phyloP scores from a whole-genome alignment of 352 stramenopile genomes.

The Phytopythium helicoides region DNA sequence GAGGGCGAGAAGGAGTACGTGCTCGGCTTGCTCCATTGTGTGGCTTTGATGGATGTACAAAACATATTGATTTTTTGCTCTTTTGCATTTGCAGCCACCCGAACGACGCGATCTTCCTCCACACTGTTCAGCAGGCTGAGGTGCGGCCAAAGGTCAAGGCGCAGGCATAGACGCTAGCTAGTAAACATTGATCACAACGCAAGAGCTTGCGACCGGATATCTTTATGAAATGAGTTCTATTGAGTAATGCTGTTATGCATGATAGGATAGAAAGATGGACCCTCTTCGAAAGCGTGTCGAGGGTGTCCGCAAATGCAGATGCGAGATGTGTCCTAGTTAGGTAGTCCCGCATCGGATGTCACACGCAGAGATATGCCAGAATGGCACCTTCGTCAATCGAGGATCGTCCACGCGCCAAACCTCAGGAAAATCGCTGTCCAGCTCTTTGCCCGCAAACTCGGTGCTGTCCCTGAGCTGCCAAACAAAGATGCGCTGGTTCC shows the following conservation, averaged over 20 bases:
- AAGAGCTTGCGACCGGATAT: neutral
- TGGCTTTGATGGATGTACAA: neutral
- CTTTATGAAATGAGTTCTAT: conserved; percentile 11
- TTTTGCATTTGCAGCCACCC: conserved; percentile 65
- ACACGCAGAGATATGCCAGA: conserved; percentile 10
- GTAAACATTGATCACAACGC: too few relatives aligned
- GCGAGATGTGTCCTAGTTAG: too few relatives aligned
- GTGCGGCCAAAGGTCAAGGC: conserved; percentile 78
- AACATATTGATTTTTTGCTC: conserved; percentile 1
- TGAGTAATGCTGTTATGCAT: too few relatives aligned
- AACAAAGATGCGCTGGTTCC: conserved; percentile 12
- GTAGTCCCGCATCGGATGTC: conserved; percentile 5
- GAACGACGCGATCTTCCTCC: conserved; percentile 93
- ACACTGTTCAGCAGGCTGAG: conserved; percentile 85
- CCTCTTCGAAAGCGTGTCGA: too few relatives aligned
- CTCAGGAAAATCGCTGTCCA: conserved; percentile 6
- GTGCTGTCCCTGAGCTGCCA: conserved; percentile 6
- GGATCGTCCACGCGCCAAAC: conserved; percentile 8
- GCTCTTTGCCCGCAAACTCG: conserved; percentile 1
- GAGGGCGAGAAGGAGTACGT: conserved; percentile 94
- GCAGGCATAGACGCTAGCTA: conserved; percentile 5
- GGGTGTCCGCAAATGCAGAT: too few relatives aligned
- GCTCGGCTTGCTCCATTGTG: neutral
- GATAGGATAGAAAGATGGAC: too few relatives aligned
- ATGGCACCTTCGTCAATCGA: neutral